Evolutionary conservation across 768 basidiomycete species (phyloP), one percentile per base, ranked within the genome.

Genomic region (Mycena capillaripes): DNA sequence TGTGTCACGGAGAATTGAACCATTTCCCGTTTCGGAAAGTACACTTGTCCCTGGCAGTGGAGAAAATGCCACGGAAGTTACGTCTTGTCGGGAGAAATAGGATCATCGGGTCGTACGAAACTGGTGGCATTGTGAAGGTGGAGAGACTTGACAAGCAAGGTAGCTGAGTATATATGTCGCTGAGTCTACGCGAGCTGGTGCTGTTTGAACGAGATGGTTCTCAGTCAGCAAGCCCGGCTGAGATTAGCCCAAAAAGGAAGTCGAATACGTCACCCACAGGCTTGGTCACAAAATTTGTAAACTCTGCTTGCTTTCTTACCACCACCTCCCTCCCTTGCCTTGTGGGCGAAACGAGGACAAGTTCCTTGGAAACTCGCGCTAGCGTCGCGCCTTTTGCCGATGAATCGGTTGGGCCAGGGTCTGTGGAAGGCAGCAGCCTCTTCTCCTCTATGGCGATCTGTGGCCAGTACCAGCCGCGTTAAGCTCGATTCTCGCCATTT

Each of bases 401-500:
- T 72, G 71, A 72, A 72, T 57, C 65, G 71, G 53, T 29, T 72
- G 65, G 71, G 64, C 21, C 70, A 50, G 2, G 63, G 70, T 17
- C 32, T 71, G 12, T 42, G 70, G 30, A 66, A 56, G 50, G 70
- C 63, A 46, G 70, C 61, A 30, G 62, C 65, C 6, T 27, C 36
- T 12, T 69, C 67, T 21, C 34, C 65, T 16, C 42, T 60, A 12
- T 63, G 38, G 68, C 64, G 70, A 38, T n/a, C 69, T 12, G 56
- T 73, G 8, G 69, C 36, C 75, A 69, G 63, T 50, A 71, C 66
- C 8, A 70, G 70, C 46, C 72, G 67, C 25, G 69, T 71, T n/a
- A 71, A 66, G 0, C 69, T 69, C 32, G 72, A 76, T 40, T 42
- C 71, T 34, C 78, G 82, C 56, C 66, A 69, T 12, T 81, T 84